These are phyloP conservation scores for Leccinum colubrinum DNA, from an alignment of 1,284 basidiomycete genomes.

Conservation along the genomic window DNA sequence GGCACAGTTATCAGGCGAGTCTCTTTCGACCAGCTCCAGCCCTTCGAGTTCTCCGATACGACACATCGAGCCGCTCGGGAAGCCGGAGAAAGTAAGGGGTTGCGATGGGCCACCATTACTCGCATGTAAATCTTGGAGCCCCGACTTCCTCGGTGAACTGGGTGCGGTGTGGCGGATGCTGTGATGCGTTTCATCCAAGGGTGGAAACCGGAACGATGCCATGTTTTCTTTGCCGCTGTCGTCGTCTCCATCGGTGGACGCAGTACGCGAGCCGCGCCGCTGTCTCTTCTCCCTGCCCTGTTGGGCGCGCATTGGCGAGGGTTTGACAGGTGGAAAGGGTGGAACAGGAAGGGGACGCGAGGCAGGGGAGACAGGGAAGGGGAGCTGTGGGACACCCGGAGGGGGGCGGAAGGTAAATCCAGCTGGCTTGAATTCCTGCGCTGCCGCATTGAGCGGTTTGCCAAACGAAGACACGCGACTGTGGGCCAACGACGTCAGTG, in stretches of 20 bases:
- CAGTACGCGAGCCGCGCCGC: slow-evolving; percentile 44
- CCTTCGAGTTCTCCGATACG: slow-evolving; percentile 15
- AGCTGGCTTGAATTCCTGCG: slow-evolving; percentile 74
- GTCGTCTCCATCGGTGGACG: slow-evolving; percentile 47
- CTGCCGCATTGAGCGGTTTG: slow-evolving; percentile 69
- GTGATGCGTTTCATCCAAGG: slow-evolving; percentile 47
- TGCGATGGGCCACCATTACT: slow-evolving; percentile 42
- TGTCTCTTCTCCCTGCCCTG: slow-evolving; percentile 80
- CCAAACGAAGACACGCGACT: slow-evolving; percentile 59
- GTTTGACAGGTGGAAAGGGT: slow-evolving; percentile 27
- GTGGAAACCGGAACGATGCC: slow-evolving; percentile 73
- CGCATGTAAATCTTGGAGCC: slow-evolving; percentile 24
- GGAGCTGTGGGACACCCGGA: slow-evolving; percentile 57
- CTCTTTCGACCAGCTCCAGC: slow-evolving; percentile 17
- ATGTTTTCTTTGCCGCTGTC: slow-evolving; percentile 48
- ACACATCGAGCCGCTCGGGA: slow-evolving; percentile 36
- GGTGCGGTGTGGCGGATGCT: slow-evolving; percentile 47
- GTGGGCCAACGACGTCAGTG: slow-evolving; percentile 44
- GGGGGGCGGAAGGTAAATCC: slow-evolving; percentile 73
- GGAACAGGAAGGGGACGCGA: slow-evolving; percentile 37
- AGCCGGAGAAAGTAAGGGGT: slow-evolving; percentile 64
- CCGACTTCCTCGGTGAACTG: slow-evolving; percentile 34
- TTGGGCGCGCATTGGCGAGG: slow-evolving; percentile 32
- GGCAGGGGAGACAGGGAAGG: slow-evolving; percentile 33
- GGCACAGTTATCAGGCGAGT: slow-evolving; percentile 6